Percentiles rank a stretch among this genome's conserved stretches.
These are phyloP conservation scores for Copromyces sp. DNA, from an alignment of 495 filamentous ascomycete genomes.

Conservation along the genomic window DNA sequence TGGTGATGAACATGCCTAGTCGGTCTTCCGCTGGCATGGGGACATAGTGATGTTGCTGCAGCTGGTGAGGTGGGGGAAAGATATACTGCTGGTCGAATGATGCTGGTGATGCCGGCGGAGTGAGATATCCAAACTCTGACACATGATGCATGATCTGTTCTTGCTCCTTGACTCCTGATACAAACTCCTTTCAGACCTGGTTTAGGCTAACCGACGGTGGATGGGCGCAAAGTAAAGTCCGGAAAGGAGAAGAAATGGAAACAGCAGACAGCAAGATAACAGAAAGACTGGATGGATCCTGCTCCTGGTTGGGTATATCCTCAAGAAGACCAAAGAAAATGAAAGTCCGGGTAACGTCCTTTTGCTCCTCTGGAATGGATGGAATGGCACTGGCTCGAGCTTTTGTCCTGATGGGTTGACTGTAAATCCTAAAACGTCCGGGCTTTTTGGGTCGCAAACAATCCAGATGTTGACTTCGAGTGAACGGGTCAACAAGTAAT, in stretches of 20 bases:
- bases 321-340: constrained; percentile 5
- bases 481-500: constrained; percentile 23
- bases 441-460: constrained; percentile 5
- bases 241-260: constrained; percentile 5
- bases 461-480: constrained; percentile 19
- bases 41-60: constrained; percentile 29
- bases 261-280: constrained; percentile 5
- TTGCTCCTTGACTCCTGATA: constrained; percentile 25
- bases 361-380: not conserved
- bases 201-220: constrained; percentile 3
- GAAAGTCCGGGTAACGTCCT: constrained; percentile 2
- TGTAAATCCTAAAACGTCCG: not conserved
- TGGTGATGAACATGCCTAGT: constrained; percentile 72
- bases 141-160: constrained; percentile 43
- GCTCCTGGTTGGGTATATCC: constrained; percentile 4
- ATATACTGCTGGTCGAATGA: constrained; percentile 34
- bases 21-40: constrained; percentile 65
- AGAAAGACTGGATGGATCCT: constrained; percentile 14
- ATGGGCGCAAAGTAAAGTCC: constrained; percentile 6
- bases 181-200: constrained; percentile 21
- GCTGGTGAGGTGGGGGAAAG: constrained; percentile 23
- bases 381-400: constrained; percentile 1
- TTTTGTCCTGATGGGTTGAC: not conserved
- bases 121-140: constrained; percentile 42
- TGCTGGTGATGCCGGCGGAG: constrained; percentile 40